Conservation (phyloP, 1,284 basidiomycete genomes). For the Tremellales sp. region DNA sequence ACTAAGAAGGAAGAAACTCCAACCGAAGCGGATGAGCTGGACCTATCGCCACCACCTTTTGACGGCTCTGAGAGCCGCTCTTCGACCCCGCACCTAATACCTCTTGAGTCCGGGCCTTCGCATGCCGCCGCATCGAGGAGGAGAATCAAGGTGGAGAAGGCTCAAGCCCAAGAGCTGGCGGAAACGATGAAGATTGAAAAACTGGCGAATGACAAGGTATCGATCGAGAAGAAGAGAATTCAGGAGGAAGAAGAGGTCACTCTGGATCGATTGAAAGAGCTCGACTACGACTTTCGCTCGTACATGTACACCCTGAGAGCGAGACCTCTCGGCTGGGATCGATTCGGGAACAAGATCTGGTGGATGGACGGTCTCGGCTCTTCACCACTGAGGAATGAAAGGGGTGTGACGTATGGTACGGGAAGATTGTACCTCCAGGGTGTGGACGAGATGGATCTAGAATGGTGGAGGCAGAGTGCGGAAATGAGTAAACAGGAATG, state of each 20-base stretch:
- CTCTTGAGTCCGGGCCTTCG: no score
- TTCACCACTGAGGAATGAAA: constrained; percentile 63
- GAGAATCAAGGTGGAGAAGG: constrained; percentile 43
- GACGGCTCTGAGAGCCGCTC: no score
- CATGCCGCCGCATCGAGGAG: no score
- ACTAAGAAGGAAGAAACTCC: background rate
- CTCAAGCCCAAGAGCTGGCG: constrained; percentile 50
- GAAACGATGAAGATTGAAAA: constrained; percentile 34
- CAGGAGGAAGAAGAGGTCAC: constrained; percentile 81
- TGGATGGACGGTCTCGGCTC: constrained; percentile 97
- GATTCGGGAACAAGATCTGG: constrained; percentile 93
- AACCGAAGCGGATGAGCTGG: constrained; percentile 42
- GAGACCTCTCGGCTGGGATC: constrained; percentile 82
- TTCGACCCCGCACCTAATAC: no score
- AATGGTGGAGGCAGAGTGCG: constrained; percentile 56
- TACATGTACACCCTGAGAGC: constrained; percentile 75
- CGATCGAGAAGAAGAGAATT: constrained; percentile 66
- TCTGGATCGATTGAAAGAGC: constrained; percentile 70
- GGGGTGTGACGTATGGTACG: constrained; percentile 69
- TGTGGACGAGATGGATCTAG: constrained; percentile 70
- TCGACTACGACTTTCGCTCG: constrained; percentile 90
- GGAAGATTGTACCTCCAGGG: constrained; percentile 89
- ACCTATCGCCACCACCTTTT: constrained; percentile 26
- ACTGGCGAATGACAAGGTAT: constrained; percentile 29
- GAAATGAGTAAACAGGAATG: constrained; percentile 50